Percentiles rank a stretch among this genome's conserved stretches.
Evolutionary conservation across 805 yeast species (phyloP).

Genomic region (Wickerhamiella occidentalis): DNA sequence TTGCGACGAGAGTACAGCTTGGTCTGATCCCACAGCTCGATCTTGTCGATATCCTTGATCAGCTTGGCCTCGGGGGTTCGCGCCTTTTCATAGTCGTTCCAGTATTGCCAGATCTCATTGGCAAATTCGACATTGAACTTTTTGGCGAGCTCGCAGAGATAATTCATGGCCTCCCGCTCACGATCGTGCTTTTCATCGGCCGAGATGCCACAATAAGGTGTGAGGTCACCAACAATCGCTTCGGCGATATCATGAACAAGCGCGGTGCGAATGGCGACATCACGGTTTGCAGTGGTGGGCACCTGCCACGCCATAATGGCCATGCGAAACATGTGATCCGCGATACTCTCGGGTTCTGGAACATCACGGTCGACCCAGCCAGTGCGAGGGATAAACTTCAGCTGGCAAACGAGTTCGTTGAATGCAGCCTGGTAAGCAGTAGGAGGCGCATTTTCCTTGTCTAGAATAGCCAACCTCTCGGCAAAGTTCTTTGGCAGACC

Average conservation of each 20-base stretch:
- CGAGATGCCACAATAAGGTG: constrained; percentile 52
- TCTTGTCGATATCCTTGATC: constrained; percentile 90
- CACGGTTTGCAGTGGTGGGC: constrained; percentile 38
- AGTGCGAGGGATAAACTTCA: constrained; percentile 75
- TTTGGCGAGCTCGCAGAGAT: constrained; percentile 45
- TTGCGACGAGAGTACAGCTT: constrained; percentile 58
- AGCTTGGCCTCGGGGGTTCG: constrained; percentile 71
- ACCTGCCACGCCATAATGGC: constrained; percentile 65
- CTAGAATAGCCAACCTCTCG: constrained; percentile 26
- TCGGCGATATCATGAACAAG: constrained; percentile 92
- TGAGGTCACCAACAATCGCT: constrained; percentile 85
- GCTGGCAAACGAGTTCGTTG: constrained; percentile 53
- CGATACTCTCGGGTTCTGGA: constrained; percentile 52
- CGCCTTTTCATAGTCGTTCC: constrained; percentile 85
- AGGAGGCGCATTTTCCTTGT: constrained; percentile 17
- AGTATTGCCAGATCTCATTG: constrained; percentile 50
- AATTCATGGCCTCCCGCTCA: constrained; percentile 61
- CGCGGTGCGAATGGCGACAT: constrained; percentile 72
- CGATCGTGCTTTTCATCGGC: constrained; percentile 71
- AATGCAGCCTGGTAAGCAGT: constrained; percentile 32
- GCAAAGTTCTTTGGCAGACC: constrained; percentile 40
- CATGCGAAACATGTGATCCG: constrained; percentile 97
- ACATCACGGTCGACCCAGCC: constrained; percentile 79
- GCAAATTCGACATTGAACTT: constrained; percentile 58
- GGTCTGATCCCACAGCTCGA: constrained; percentile 51